Conservation (phyloP, 1,284 basidiomycete genomes). For the Malassezia caprae region DNA sequence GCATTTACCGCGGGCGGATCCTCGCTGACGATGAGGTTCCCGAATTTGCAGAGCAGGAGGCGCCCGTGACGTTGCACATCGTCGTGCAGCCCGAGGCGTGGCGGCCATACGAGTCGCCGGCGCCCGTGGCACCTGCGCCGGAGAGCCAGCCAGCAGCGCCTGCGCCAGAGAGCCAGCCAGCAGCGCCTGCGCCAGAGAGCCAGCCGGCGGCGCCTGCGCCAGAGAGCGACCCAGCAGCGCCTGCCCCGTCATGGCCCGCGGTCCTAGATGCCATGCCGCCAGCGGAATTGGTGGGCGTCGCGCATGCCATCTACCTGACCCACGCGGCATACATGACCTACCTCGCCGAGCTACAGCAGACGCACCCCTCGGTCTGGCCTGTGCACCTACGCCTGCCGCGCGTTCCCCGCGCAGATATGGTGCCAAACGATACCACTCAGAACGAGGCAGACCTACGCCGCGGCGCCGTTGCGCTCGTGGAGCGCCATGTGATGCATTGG, state of each 20-base stretch:
- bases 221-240: neutral
- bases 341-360: neutral
- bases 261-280: neutral
- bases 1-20: slow-evolving; percentile 30
- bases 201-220: neutral
- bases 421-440: neutral
- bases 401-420: neutral
- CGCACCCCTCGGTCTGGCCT: neutral
- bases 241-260: neutral
- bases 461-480: neutral
- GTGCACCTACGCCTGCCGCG: neutral
- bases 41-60: neutral
- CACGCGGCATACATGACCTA: slow-evolving; percentile 1
- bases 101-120: neutral
- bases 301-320: slow-evolving; percentile 6
- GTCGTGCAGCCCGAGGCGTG: slow-evolving; percentile 42
- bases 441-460: neutral
- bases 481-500: slow-evolving; percentile 14
- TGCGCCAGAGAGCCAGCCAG: neutral
- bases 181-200: neutral
- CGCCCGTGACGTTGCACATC: slow-evolving; percentile 27
- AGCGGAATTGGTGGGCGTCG: neutral
- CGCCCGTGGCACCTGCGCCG: neutral
- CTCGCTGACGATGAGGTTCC: slow-evolving; percentile 16
- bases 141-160: neutral